Percentiles rank a stretch among this genome's conserved stretches.
These are phyloP conservation scores for Xylariaceae sp. DNA, from an alignment of 2,329 filamentous ascomycete species.

Conservation along the genomic window DNA sequence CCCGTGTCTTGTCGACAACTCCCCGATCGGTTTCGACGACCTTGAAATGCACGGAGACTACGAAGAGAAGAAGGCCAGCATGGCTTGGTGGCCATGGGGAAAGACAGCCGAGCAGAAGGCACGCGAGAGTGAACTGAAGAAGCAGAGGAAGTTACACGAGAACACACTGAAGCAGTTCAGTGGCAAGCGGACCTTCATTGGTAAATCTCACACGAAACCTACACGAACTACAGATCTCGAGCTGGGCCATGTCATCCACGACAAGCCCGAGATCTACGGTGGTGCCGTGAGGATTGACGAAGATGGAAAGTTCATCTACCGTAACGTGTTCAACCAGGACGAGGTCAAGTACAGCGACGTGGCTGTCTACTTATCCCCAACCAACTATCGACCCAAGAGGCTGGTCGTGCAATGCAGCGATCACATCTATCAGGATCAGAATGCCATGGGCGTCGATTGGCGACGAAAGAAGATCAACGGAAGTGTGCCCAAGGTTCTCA, in stretches of 20 bases:
- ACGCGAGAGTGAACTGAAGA: no score
- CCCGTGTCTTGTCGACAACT: no score
- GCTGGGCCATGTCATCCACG: constrained; percentile 2
- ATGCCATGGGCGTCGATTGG: constrained; percentile 15
- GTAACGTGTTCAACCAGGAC: constrained; percentile 16
- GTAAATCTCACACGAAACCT: constrained; percentile 8
- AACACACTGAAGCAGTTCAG: constrained; percentile 10
- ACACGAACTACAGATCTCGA: constrained; percentile 4
- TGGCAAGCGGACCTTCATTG: constrained; percentile 8
- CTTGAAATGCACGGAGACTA: no score
- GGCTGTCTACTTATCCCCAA: constrained; percentile 22
- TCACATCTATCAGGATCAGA: constrained; percentile 10
- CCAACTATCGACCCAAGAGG: constrained; percentile 15
- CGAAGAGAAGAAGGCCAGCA: no score
- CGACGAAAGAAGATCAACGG: constrained; percentile 15
- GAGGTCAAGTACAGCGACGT: constrained; percentile 19
- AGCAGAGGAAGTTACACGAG: no score
- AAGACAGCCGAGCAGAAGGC: constrained; percentile 6
- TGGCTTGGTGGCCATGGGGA: constrained; percentile 10
- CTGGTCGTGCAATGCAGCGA: constrained; percentile 18
- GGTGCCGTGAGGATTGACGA: constrained; percentile 3
- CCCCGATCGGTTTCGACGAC: no score
- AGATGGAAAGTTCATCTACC: constrained; percentile 16
- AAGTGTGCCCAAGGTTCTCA: constrained; percentile 14
- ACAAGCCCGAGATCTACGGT: constrained; percentile 6